Conservation (phyloP, 2,329 filamentous ascomycete genomes). For the Fusarium udum region DNA sequence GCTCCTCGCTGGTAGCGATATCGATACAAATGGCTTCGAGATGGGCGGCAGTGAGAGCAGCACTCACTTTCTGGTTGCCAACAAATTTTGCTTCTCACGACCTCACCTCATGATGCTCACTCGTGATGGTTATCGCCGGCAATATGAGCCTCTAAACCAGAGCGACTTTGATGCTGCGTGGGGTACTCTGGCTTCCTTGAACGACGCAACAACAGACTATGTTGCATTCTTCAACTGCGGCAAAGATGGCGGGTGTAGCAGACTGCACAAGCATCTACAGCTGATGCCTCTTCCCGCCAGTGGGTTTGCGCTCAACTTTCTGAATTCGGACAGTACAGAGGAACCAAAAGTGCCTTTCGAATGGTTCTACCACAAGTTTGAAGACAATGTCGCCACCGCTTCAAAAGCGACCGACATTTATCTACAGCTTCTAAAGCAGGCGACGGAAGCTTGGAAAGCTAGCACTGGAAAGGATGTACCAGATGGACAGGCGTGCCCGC, state of each 20-base stretch:
- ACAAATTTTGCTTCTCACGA: slow-evolving; percentile 6
- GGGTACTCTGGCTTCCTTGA: background rate
- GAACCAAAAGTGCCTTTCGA: background rate
- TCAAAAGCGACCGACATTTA: background rate
- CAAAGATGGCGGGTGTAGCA: background rate
- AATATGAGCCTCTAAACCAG: background rate
- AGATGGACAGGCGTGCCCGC: background rate
- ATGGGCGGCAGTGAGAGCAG: background rate
- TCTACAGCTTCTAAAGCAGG: background rate
- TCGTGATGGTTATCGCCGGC: background rate
- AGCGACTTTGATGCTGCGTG: background rate
- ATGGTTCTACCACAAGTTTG: background rate
- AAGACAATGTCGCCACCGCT: rapidly evolving
- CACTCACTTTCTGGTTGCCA: background rate
- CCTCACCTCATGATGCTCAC: slow-evolving; percentile 9
- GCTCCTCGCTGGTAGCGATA: background rate
- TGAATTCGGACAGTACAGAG: background rate
- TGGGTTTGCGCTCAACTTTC: background rate
- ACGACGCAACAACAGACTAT: background rate
- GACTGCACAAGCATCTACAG: background rate
- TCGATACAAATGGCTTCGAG: background rate
- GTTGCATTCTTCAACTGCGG: background rate
- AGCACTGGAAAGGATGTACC: background rate
- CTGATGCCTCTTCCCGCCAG: background rate
- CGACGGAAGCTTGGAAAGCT: background rate